Conservation (phyloP, 495 filamentous ascomycete genomes). For the Xylaria acuta region DNA sequence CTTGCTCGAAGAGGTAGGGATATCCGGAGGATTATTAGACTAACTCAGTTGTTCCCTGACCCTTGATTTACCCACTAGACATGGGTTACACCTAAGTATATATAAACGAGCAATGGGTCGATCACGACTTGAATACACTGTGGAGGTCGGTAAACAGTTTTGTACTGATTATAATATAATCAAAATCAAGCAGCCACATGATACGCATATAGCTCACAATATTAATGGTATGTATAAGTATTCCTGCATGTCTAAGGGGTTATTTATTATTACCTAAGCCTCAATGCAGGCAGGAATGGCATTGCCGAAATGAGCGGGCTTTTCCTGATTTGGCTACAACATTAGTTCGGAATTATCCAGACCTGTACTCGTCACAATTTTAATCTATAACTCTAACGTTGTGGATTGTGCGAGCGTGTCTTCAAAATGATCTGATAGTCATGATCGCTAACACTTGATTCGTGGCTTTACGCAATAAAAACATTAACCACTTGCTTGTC, state of each 20-base stretch:
- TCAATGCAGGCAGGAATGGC: slow-evolving; percentile 7
- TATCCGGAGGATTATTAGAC: slow-evolving; percentile 23
- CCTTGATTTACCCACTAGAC: slow-evolving; percentile 6
- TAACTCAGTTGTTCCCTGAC: not conserved
- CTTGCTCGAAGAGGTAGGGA: slow-evolving; percentile 21
- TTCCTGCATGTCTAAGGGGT: slow-evolving; percentile 18
- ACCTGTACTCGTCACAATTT: not conserved
- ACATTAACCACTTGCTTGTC: not conserved
- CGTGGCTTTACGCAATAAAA: slow-evolving; percentile 17
- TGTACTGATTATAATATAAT: slow-evolving; percentile 4
- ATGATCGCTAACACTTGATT: slow-evolving; percentile 5
- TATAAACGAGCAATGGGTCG: slow-evolving; percentile 19
- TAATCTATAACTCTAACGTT: slow-evolving; percentile 10
- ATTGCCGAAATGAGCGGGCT: slow-evolving; percentile 15
- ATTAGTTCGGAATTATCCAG: slow-evolving; percentile 1
- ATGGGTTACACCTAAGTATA: slow-evolving; percentile 10
- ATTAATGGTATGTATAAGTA: slow-evolving; percentile 1
- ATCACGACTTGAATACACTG: slow-evolving; percentile 17
- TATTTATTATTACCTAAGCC: slow-evolving; percentile 1
- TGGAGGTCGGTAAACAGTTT: not conserved
- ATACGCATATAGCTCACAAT: slow-evolving; percentile 22
- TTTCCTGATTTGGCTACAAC: not conserved
- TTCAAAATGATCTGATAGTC: slow-evolving; percentile 24
- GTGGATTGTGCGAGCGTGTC: not conserved
- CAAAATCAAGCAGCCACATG: not conserved